Evolutionary conservation across 2,329 filamentous ascomycete species (phyloP), one percentile per base, ranked within the genome.

Genomic region (Clonostachys byssicola): DNA sequence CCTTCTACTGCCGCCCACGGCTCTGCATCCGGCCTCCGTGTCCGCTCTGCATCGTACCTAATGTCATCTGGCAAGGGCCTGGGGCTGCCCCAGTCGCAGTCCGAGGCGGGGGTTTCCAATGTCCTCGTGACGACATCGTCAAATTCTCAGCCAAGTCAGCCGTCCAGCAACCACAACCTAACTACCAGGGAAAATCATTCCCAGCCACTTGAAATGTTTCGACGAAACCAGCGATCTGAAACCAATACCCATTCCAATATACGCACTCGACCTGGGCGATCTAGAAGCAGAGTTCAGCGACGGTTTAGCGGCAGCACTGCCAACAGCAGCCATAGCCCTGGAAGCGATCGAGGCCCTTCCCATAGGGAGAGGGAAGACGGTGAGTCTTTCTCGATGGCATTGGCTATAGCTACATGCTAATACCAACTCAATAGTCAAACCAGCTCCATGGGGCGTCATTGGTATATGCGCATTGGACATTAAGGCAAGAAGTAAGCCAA

Each of bases 401-500:
- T 39, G 35, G 44, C 17, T 12, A 18, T 14, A 42, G 30, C 16
- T 42, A 51, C 66, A 69, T 54, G 72, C 56, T 38, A 42, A 34
- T 44, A 50, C n/a, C n/a, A n/a, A n/a, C 48, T 47, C 42, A 16
- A 10, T 48, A 74, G 69, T 63, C 30, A 85, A 82, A 62, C 78
- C 80, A 10, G 75, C 81, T 5, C 76, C 79, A 3, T 78, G 73
- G 64, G 83, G 83, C 40, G 75, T 84, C 43, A 96, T 99, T 60
- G 94, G 94, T 45, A 90, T 99, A 10, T 99, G 94, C 65, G 95
- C 94, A 18, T 75, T 99, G 49, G 94, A 99, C 69, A 81, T 92
- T 56, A 99, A 99, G 71, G 94, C 94, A 35, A 82, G 94, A 59
- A 96, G 92, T 75, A 97, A 97, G 67, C 94, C 94, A 2, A 96